A percentile compares a stretch with the other conserved stretches of the same genome.
phyloP scores from a whole-genome alignment of 139 green algal species.

The Gonium pectorale region DNA sequence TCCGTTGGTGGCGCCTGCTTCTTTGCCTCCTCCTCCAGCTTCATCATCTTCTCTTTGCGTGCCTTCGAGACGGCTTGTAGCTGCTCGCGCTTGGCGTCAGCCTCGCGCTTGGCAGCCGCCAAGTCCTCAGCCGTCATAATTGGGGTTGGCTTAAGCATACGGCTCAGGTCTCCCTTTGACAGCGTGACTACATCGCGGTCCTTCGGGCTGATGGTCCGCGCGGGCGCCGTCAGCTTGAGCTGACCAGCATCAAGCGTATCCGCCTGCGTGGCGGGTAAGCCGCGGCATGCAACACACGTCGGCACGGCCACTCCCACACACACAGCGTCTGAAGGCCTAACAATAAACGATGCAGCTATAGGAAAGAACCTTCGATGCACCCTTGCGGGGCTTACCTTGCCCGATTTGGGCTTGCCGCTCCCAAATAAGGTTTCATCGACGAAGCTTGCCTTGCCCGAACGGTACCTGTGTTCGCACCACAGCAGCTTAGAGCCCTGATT shows the following conservation, averaged over 20 bases:
- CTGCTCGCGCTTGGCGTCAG: constrained; percentile 46
- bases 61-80: constrained; percentile 61
- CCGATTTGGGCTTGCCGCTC: constrained; percentile 22
- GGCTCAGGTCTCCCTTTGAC: constrained; percentile 60
- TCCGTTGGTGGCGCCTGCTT: constrained; percentile 73
- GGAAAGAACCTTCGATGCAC: too few relatives aligned
- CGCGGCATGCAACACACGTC: neutral
- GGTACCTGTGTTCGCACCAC: constrained; percentile 29
- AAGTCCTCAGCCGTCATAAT: constrained; percentile 76
- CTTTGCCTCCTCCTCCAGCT: constrained; percentile 77
- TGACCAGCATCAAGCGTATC: neutral
- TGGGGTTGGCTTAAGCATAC: constrained; percentile 72
- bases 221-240: constrained; percentile 27
- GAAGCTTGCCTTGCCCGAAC: constrained; percentile 43
- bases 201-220: constrained; percentile 27
- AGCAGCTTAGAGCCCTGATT: too few relatives aligned
- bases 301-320: neutral
- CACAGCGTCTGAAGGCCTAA: neutral
- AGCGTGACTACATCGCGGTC: constrained; percentile 53
- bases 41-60: constrained; percentile 82
- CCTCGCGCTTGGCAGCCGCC: constrained; percentile 55
- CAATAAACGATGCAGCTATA: too few relatives aligned
- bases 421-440: constrained; percentile 63
- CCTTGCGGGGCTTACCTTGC: too few relatives aligned
- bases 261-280: neutral